Evolutionary conservation across 1,284 basidiomycete genomes (phyloP), one percentile per base, ranked within the genome.

Genomic region (Austroboletus olivaceoglutinosus): DNA sequence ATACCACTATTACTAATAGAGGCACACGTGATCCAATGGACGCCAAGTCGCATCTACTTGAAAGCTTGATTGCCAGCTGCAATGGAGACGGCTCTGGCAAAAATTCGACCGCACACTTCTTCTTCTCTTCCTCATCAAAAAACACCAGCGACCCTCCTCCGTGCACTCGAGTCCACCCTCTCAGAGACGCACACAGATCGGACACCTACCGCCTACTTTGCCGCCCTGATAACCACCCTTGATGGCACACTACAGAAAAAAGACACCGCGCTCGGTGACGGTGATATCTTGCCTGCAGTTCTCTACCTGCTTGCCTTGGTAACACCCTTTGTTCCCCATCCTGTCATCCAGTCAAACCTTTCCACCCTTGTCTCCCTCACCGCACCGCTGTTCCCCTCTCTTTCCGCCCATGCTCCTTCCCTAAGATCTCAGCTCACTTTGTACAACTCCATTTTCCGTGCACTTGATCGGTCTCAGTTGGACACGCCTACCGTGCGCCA

Each of bases 91-190:
- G 81, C 83, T 22, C 76, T 97, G 45, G 75, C 82, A 54, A 98
- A 98, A 75, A 93, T 99, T 58, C 80, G 96, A 50, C 86, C 89
- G 15, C 93, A 98, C 62, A 86, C 85, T 3, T 81, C 82, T 22
- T 96, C 94, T 0, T 80, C 83, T 25, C 78, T 96, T 19, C 69
- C 86, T 2, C 92, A 97, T 65, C 94, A 98, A 72, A 91, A 92
- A 65, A 83, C 89, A 46, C 93, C 94, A 3, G 97, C 97, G 15
- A 86, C 85, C 48, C 83, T 99, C 19, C 81, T 99, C 39, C 73
- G 80, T 50, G 97, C 95, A 16, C 79, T 99, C 61, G 97, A 99
- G 70, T 79, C 84, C 2, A 96, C 94, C 12, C 81, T 99, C 60
- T 75, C 80, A 47, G 89, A 94, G 59, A 89, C 92, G 57, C 78